phyloP scores from a whole-genome alignment of 1,284 basidiomycete species.

The Lentinus polychrous region DNA sequence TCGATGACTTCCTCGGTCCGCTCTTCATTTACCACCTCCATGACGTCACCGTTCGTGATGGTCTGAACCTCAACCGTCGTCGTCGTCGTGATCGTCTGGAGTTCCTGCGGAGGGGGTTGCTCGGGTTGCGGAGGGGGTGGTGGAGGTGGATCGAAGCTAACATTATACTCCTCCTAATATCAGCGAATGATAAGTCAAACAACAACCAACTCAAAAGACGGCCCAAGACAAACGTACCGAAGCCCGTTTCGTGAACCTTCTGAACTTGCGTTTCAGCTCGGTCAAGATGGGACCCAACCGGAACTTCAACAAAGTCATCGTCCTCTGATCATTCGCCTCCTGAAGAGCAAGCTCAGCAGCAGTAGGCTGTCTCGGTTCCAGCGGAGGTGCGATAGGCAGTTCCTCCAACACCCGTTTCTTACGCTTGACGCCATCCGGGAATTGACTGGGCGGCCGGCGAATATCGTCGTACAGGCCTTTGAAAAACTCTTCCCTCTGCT shows the following conservation, averaged over 20 bases:
- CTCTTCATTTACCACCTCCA: conserved; percentile 38
- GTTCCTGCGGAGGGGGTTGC: conserved; percentile 10
- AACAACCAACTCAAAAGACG: not conserved
- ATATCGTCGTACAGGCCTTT: conserved; percentile 64
- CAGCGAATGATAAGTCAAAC: not conserved
- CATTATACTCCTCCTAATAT: conserved; percentile 67
- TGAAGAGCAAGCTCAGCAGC: conserved; percentile 82
- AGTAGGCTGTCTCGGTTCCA: conserved; percentile 80
- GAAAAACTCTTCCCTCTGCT: conserved; percentile 78
- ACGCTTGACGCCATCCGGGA: conserved; percentile 86
- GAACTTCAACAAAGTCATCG: conserved; percentile 82
- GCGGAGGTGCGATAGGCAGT: conserved; percentile 84
- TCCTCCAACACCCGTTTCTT: conserved; percentile 82
- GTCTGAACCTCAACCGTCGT: conserved; percentile 35
- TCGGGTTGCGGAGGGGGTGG: conserved; percentile 2
- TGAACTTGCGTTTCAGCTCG: conserved; percentile 91
- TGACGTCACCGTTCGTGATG: conserved; percentile 31
- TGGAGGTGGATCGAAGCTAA: conserved; percentile 32
- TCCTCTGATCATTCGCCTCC: conserved; percentile 73
- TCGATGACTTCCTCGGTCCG: conserved; percentile 17
- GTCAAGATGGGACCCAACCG: conserved; percentile 81
- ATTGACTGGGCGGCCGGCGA: conserved; percentile 75
- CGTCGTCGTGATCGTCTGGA: conserved; percentile 29
- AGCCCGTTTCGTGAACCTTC: conserved; percentile 82
- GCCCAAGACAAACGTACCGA: conserved; percentile 43